Base-by-base conservation (phyloP, 164 flowering plant genomes). In the Vitis riparia region DNA sequence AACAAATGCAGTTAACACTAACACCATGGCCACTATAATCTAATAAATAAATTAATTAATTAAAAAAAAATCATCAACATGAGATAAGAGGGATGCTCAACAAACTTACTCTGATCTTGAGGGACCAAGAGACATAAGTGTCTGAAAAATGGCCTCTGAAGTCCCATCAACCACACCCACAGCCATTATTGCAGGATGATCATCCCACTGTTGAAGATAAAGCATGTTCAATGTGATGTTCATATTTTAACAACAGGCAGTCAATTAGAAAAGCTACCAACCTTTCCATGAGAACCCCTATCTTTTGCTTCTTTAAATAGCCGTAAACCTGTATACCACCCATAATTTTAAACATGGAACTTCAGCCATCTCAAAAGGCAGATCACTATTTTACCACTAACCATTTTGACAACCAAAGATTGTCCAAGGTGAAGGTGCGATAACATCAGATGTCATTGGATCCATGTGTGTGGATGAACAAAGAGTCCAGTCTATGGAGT, bases 121-220 rank as follows among this genome's bases (percentile, higher is more conserved):
- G 64, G 92, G 78, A 73, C 92, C 97, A 81, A 92, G 92, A 65
- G 97, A 92, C 97, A 94, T 89, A 19, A 94, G 80, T 13, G 93
- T 84, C 49, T 74, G 88, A 72, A 92, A 94, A 71, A 92, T 83
- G 63, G 82, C 91, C 81, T 94, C 97, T 68, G 97, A 87, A 76
- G 93, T 75, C 71, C 89, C 97, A 77, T 87, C 91, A 70, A 92
- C 87, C 57, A 91, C 87, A 56, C 98, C 97, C 23, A 94, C 95
- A n/a, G 98, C 97, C 98, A 94, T 94, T 82, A 86, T 88, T 75
- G 97, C 97, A 30, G 98, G 97, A 84, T 89, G 91, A 75, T 92
- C 93, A 79, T 86, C 92, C 93, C 93, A 86, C 30, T 81, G 75
- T 94, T 85, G 80, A 79, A 30, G 48, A 80, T 2, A 68, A 3